A percentile compares a stretch with the other conserved stretches of the same genome.
phyloP scores from a whole-genome alignment of 2,329 filamentous ascomycete genomes.

The Claviceps sp. region DNA sequence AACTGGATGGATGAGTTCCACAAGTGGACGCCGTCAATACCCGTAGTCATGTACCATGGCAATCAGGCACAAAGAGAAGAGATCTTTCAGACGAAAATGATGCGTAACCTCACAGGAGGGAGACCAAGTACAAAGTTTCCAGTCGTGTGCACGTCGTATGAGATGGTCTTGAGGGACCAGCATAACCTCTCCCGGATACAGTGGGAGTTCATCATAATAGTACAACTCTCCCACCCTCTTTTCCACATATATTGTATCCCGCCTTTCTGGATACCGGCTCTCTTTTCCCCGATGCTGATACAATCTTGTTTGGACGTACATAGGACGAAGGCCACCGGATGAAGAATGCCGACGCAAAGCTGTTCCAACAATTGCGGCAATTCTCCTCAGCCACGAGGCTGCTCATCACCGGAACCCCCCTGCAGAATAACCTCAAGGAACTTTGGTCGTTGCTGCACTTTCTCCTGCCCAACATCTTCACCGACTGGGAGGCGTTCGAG shows the following conservation, averaged over 20 bases:
- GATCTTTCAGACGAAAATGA: slow-evolving; percentile 60
- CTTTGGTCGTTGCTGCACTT: slow-evolving; percentile 94
- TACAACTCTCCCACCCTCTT: slow-evolving; percentile 21
- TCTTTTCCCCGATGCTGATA: not conserved
- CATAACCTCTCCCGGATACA: slow-evolving; percentile 69
- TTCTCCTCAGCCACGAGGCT: slow-evolving; percentile 85
- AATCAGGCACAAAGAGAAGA: slow-evolving; percentile 62
- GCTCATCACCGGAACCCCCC: slow-evolving; percentile 83
- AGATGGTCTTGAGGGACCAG: slow-evolving; percentile 87
- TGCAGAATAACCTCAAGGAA: slow-evolving; percentile 92
- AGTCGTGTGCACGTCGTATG: slow-evolving; percentile 87
- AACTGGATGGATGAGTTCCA: slow-evolving; percentile 95
- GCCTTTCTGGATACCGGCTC: too few species aligned
- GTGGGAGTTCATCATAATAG: slow-evolving; percentile 96
- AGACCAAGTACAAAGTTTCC: slow-evolving; percentile 58
- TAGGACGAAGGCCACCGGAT: slow-evolving; percentile 90
- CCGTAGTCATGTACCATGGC: slow-evolving; percentile 84
- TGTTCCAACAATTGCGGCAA: slow-evolving; percentile 77
- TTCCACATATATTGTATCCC: not conserved
- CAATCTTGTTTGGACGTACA: too few species aligned
- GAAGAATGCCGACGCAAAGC: slow-evolving; percentile 89
- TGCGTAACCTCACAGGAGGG: slow-evolving; percentile 50
- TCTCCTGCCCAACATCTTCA: slow-evolving; percentile 81
- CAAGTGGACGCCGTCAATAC: slow-evolving; percentile 79
- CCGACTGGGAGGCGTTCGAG: slow-evolving; percentile 84